Evolutionary conservation across 495 filamentous ascomycete species (phyloP).

Genomic region (Aspergillus nanangensis): DNA sequence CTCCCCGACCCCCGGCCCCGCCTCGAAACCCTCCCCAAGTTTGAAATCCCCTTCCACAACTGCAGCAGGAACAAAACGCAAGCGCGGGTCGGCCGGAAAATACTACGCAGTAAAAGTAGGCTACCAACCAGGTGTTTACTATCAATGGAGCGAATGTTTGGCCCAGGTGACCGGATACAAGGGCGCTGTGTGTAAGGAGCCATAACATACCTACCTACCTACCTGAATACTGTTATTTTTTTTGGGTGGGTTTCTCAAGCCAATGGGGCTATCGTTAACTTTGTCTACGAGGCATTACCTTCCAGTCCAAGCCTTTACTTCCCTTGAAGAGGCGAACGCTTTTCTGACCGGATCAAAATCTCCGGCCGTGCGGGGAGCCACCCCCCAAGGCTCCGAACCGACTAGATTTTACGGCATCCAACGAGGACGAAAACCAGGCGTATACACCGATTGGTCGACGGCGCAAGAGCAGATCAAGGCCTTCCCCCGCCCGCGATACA

Average conservation of each 20-base stretch:
- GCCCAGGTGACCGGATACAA: slow-evolving; percentile 81
- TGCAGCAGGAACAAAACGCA: slow-evolving; percentile 58
- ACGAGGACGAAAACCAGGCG: slow-evolving; percentile 72
- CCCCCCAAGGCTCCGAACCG: slow-evolving; percentile 20
- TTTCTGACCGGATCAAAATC: slow-evolving; percentile 63
- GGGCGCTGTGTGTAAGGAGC: slow-evolving; percentile 68
- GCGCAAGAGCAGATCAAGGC: slow-evolving; percentile 75
- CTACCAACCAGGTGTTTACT: slow-evolving; percentile 79
- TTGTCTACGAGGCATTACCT: not conserved
- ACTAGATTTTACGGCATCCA: slow-evolving; percentile 79
- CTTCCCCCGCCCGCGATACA: slow-evolving; percentile 72
- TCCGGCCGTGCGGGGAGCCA: slow-evolving; percentile 16
- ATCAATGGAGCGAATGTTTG: slow-evolving; percentile 75
- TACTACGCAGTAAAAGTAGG: slow-evolving; percentile 86
- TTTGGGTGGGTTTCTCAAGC: no score
- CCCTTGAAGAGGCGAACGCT: slow-evolving; percentile 68
- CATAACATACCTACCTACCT: no score
- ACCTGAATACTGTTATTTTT: no score
- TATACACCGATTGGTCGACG: slow-evolving; percentile 83
- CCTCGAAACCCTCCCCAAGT: slow-evolving; percentile 24
- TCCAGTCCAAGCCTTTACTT: slow-evolving; percentile 80
- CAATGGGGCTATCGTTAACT: no score
- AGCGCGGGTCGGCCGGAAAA: slow-evolving; percentile 57
- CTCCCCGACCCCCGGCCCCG: slow-evolving; percentile 34
- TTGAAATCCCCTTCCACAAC: slow-evolving; percentile 28